Conservation (phyloP, 2,329 filamentous ascomycete genomes). For the Fusarium compactum region DNA sequence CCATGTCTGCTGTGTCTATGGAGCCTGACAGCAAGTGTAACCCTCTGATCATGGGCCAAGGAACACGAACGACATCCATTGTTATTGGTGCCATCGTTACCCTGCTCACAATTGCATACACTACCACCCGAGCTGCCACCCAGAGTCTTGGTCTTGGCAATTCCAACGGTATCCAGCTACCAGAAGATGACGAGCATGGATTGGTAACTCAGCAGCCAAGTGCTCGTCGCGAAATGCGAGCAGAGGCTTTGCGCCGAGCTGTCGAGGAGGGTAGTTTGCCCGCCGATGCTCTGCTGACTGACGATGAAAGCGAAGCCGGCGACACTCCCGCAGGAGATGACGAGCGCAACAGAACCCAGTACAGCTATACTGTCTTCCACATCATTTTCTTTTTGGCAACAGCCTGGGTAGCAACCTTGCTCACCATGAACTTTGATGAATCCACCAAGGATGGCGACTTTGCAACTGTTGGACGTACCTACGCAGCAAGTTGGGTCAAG, state of each 20-base stretch:
- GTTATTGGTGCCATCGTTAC: constrained; percentile 95
- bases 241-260: constrained; percentile 88
- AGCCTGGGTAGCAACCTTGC: constrained; percentile 91
- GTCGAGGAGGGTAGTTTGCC: constrained; percentile 94
- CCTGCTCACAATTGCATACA: constrained; percentile 97
- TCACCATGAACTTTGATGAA: constrained; percentile 79
- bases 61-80: constrained; percentile 89
- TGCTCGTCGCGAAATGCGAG: constrained; percentile 88
- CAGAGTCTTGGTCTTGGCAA: constrained; percentile 80
- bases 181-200: constrained; percentile 84
- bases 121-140: constrained; percentile 94
- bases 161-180: constrained; percentile 64
- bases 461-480: constrained; percentile 91
- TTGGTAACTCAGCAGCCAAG: constrained; percentile 88
- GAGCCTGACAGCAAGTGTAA: constrained; percentile 97
- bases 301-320: constrained; percentile 74
- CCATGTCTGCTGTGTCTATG: constrained; percentile 98
- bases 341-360: constrained; percentile 89
- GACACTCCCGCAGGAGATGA: constrained; percentile 80
- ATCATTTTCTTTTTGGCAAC: constrained; percentile 98
- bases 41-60: constrained; percentile 85
- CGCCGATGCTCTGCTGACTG: constrained; percentile 85
- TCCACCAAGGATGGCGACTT: constrained; percentile 77
- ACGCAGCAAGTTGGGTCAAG: constrained; percentile 99
- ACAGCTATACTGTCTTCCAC: constrained; percentile 96